phyloP scores from a whole-genome alignment of 1,139 yeast genomes.

The Geotrichum aggregatum region DNA sequence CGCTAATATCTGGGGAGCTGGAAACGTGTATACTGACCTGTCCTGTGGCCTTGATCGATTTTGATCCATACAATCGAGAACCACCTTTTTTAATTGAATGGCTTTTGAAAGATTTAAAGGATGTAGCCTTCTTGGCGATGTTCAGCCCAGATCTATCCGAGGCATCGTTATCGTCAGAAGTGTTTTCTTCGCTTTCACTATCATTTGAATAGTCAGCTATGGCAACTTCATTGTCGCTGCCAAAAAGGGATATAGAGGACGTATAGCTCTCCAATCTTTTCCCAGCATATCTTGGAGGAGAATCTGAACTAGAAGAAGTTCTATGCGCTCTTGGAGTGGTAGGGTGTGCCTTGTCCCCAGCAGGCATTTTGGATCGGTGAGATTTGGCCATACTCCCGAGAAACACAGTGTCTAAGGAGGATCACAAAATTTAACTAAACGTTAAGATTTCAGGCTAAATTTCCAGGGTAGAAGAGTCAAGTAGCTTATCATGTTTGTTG shows the following conservation, averaged over 20 bases:
- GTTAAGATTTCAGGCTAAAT: background rate
- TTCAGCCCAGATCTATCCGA: background rate
- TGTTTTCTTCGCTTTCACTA: background rate
- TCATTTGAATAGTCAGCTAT: constrained; percentile 7
- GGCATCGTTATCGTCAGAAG: background rate
- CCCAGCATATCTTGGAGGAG: constrained; percentile 13
- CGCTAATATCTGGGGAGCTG: too few species aligned
- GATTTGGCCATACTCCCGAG: constrained; percentile 1
- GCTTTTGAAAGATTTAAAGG: too few species aligned
- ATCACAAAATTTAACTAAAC: background rate
- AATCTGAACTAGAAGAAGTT: background rate
- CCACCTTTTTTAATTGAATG: too few species aligned
- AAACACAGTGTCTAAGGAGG: background rate
- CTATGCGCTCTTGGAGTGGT: background rate
- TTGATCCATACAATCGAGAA: too few species aligned
- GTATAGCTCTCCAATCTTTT: constrained; percentile 16
- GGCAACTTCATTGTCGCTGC: constrained; percentile 13
- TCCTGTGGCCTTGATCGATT: too few species aligned
- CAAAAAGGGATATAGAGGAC: background rate
- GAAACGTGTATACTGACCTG: too few species aligned
- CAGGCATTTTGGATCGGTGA: background rate
- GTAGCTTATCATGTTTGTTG: background rate
- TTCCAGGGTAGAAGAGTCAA: constrained; percentile 1
- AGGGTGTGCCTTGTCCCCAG: background rate
- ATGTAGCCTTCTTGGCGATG: background rate